Base-by-base conservation (phyloP, 805 yeast genomes). In the Candida berthetii region DNA sequence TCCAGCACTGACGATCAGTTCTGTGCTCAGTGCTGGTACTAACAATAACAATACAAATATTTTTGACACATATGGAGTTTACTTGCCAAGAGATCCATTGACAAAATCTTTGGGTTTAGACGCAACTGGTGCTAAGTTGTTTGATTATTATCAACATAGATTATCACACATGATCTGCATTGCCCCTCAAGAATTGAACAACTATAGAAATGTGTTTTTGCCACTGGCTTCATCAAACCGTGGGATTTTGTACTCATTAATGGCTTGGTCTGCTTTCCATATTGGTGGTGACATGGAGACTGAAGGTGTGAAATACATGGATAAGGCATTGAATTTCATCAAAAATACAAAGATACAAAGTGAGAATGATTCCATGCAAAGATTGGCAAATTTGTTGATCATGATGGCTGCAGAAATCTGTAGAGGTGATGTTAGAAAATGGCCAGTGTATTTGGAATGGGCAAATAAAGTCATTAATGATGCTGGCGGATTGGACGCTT, bases 341-440 rank as follows among this genome's bases (percentile, higher is more conserved):
- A 56, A 59, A 28, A 52, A 53, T 3, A 58, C 60, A 3, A 68
- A 69, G 4, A 42, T 47, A n/a, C 42, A 37, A 31, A 42, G 47
- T 3, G 57, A 57, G 28, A 36, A 45, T 16, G 55, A 54, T 10
- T 48, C 51, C 43, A 44, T 59, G 39, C 64, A 50, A 47, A 71
- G 81, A 44, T 56, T 85, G 36, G 90, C 95, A 1, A 75, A 82
- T 15, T 65, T 82, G 40, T 61, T 85, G 46, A 76, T 86, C 39
- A 66, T 85, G 39, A 76, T 85, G 48, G 87, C 84, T n/a, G 90
- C 86, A 1, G 89, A 85, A 54, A 83, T 86, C 40, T 85, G 91
- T 61, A 74, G 79, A 48, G 95, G 95, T 7, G 95, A 86, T 57
- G 87, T 84, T 29, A 71, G 71, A 31, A 76, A 80, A 53, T 86